Conservation (phyloP, 331 rosid species). For the Phaseolus coccineus region DNA sequence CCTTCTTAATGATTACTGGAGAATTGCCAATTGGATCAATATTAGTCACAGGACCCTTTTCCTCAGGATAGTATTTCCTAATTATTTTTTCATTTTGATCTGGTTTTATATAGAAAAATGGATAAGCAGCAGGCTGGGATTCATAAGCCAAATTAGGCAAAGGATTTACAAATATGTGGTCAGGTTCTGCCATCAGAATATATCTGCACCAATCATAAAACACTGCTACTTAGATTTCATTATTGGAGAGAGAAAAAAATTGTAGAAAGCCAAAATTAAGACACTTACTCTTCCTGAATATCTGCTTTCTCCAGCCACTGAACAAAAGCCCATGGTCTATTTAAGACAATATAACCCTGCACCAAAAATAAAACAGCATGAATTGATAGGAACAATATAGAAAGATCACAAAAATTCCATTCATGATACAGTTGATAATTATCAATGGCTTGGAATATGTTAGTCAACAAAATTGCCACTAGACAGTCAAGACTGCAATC, state of each 20-base stretch:
- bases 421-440: conserved; percentile 24
- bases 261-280: conserved; percentile 19
- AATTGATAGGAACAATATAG: background rate
- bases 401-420: conserved; percentile 22
- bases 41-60: conserved; percentile 75
- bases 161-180: conserved; percentile 77
- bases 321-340: conserved; percentile 95
- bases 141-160: conserved; percentile 79
- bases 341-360: conserved; percentile 86
- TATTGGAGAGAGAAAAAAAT: conserved; percentile 19
- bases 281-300: conserved; percentile 75
- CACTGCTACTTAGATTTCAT: conserved; percentile 42
- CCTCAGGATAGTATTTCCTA: conserved; percentile 75
- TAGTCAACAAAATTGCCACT: background rate
- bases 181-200: conserved; percentile 95
- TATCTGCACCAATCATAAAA: conserved; percentile 71
- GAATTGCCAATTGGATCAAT: conserved; percentile 93
- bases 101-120: conserved; percentile 87
- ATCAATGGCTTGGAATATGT: background rate
- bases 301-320: conserved; percentile 89
- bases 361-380: conserved; percentile 28
- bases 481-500: conserved; percentile 10
- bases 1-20: conserved; percentile 88
- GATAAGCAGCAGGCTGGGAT: conserved; percentile 68
- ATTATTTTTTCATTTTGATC: conserved; percentile 66